Base-by-base conservation (phyloP, 345 rosid genomes). In the Ceriops tagal region DNA sequence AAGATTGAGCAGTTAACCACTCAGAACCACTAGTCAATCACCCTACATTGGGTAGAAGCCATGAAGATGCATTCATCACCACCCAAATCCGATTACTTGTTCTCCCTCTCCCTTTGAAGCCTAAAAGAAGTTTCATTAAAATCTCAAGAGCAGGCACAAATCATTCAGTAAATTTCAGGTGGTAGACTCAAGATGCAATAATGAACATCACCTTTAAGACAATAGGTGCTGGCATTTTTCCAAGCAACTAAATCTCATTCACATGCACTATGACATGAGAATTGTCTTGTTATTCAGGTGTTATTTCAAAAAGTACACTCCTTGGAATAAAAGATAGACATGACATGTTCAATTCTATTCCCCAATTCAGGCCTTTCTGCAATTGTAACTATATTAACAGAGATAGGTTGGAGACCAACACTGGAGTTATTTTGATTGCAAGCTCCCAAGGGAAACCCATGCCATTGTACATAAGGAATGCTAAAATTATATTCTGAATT, bases 161-260 rank as follows among this genome's bases (percentile, higher is more conserved):
- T 61, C 32, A 31, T 28, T 39, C 30, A n/a, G 8, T 58, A 60
- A 21, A 31, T 61, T 49, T 59, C 59, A 49, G 27, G 27, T 24
- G 4, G 32, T 16, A 60, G 15, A 24, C 47, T 15, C 28, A 5
- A 53, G 47, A 8, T 2, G 8, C 8, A 8, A 13, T 1, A 59
- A 69, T 49, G 22, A 37, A 53, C 21, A 70, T 61, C 8, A 10
- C 13, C 58, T 68, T 46, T 20, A 62, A 18, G 27, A 22, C 57
- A 6, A 21, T 13, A 56, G 49, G 32, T 37, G 21, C 39, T 15
- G 21, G 8, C 46, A 30, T 46, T 20, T 24, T 26, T 13, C 11
- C 43, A 30, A 20, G 39, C 37, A 66, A 32, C 49, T 43, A 15
- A 13, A 43, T 43, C 49, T 15, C 49, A 11, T 43, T 43, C 18